phyloP scores from a whole-genome alignment of 352 stramenopile species.

The Pythium pyrilobum region DNA sequence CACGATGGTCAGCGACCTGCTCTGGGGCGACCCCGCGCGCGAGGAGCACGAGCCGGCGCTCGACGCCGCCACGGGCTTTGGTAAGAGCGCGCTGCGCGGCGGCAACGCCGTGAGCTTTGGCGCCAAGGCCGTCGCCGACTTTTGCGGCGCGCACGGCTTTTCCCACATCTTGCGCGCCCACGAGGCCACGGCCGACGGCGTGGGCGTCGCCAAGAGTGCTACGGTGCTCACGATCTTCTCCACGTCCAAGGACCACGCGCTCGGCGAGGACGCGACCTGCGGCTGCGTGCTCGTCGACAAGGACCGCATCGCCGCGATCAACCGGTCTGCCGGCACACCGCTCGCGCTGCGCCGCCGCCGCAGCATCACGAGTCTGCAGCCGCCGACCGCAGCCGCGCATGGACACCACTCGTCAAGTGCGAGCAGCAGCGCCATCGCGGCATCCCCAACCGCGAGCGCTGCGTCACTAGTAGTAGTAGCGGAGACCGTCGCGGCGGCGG shows the following conservation, averaged over 20 bases:
- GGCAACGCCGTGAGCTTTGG: conserved; percentile 77
- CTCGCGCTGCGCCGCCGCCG: conserved; percentile 28
- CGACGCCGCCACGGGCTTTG: conserved; percentile 65
- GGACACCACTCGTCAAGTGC: neutral
- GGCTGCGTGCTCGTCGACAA: conserved; percentile 63
- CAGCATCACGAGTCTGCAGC: conserved; percentile 16
- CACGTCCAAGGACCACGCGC: conserved; percentile 65
- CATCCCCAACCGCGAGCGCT: neutral
- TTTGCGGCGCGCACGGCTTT: conserved; percentile 50
- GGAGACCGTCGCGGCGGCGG: no score
- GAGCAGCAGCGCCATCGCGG: neutral
- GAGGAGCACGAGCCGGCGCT: conserved; percentile 25
- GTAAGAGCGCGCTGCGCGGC: conserved; percentile 33
- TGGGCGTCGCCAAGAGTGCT: conserved; percentile 45
- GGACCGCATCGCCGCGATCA: conserved; percentile 53
- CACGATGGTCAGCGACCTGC: conserved; percentile 59
- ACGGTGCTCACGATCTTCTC: conserved; percentile 68
- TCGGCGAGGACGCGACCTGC: conserved; percentile 52
- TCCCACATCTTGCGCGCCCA: conserved; percentile 71
- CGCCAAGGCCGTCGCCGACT: conserved; percentile 48
- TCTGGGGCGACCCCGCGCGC: conserved; percentile 45
- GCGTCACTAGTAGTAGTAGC: neutral
- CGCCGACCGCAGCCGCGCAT: neutral
- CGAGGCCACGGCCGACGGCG: conserved; percentile 82
- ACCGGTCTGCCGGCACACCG: conserved; percentile 24